Evolutionary conservation across 768 basidiomycete species (phyloP).

Genomic region (Boletus rubroflammeus): DNA sequence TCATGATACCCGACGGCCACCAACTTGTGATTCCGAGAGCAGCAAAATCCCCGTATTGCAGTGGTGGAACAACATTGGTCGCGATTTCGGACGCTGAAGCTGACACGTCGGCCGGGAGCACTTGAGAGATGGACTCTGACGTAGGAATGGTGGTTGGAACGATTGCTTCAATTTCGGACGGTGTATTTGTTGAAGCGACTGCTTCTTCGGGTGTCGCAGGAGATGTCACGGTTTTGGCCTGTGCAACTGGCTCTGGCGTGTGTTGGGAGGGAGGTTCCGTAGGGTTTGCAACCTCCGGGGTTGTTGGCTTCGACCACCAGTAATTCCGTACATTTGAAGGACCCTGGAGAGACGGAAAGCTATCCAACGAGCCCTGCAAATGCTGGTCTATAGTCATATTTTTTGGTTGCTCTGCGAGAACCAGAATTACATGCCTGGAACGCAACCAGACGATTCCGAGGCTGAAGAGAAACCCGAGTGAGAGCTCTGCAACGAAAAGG

Average conservation of each 20-base stretch:
- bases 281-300: not conserved
- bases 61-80: constrained; percentile 37
- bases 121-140: constrained; percentile 4
- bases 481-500: constrained; percentile 13
- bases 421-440: constrained; percentile 19
- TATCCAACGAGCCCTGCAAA: not conserved
- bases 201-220: not conserved
- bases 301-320: constrained; percentile 31
- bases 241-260: constrained; percentile 4
- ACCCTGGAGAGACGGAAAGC: constrained; percentile 10
- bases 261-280: not conserved
- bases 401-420: not conserved
- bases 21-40: constrained; percentile 61
- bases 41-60: constrained; percentile 71
- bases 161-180: not conserved
- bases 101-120: constrained; percentile 7
- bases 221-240: not conserved
- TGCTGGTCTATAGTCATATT: constrained; percentile 7
- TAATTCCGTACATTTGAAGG: constrained; percentile 24
- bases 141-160: constrained; percentile 1
- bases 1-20: constrained; percentile 64
- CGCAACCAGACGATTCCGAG: constrained; percentile 8
- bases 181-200: not conserved
- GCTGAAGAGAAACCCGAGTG: constrained; percentile 5
- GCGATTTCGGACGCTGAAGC: constrained; percentile 15